These are phyloP conservation scores for Orbilia ellipsospora DNA, from an alignment of 2,329 filamentous ascomycete genomes.

Conservation along the genomic window DNA sequence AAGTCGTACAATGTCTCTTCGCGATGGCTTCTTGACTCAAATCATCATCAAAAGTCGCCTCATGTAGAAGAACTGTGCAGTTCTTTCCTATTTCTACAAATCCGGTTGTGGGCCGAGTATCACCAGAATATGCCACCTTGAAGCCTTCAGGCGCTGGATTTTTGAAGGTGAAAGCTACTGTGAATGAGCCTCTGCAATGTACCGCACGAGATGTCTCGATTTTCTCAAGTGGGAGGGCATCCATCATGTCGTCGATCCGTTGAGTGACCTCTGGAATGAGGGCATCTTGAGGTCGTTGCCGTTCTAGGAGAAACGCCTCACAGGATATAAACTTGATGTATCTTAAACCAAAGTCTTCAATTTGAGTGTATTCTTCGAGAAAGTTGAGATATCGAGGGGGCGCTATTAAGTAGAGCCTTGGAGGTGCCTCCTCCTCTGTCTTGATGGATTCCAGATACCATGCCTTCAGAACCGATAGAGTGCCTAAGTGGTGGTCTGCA, in stretches of 20 bases:
- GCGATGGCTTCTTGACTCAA: conserved; percentile 79
- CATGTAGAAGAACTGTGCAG: conserved; percentile 88
- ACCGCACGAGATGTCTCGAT: conserved; percentile 55
- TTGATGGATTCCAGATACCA: conserved; percentile 73
- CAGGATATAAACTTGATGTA: conserved; percentile 66
- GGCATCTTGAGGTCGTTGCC: conserved; percentile 59
- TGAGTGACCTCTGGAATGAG: conserved; percentile 59
- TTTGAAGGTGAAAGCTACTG: conserved; percentile 79
- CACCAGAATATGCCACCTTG: conserved; percentile 91
- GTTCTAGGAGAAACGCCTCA: conserved; percentile 60
- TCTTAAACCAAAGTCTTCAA: conserved; percentile 81
- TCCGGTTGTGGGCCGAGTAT: conserved; percentile 80
- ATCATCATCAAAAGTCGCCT: conserved; percentile 95
- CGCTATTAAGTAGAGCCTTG: conserved; percentile 56
- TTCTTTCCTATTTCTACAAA: conserved; percentile 79
- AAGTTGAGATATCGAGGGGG: conserved; percentile 67
- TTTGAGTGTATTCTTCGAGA: conserved; percentile 79
- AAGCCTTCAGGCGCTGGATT: conserved; percentile 69
- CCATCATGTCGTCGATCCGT: conserved; percentile 50
- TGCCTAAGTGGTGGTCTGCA: conserved; percentile 94
- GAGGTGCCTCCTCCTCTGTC: conserved; percentile 59
- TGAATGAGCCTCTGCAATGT: conserved; percentile 84
- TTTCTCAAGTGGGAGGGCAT: conserved; percentile 59
- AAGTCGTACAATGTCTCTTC: conserved; percentile 91
- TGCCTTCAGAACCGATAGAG: conserved; percentile 79